Evolutionary conservation across 202 grass and related monocot genomes (phyloP).

Genomic region (Carex sylvatica): DNA sequence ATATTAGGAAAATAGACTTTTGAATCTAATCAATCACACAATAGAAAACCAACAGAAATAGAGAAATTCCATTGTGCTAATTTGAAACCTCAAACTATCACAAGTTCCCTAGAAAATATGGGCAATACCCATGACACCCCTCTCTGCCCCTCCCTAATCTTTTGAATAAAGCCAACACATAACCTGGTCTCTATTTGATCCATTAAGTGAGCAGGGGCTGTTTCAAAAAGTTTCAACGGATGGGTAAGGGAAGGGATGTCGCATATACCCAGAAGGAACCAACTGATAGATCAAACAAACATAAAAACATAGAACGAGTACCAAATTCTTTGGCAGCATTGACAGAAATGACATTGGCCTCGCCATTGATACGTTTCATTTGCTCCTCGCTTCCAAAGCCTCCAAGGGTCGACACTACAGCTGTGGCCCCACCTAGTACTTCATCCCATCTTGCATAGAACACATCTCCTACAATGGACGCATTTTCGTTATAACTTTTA

Average conservation of each 20-base stretch:
- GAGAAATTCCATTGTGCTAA: neutral
- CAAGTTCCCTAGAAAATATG: neutral
- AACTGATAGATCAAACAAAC: constrained; percentile 8
- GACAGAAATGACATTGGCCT: constrained; percentile 79
- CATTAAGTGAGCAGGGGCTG: neutral
- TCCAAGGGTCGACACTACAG: constrained; percentile 89
- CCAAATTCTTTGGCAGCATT: constrained; percentile 76
- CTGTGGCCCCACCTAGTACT: constrained; percentile 68
- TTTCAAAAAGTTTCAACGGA: too few species aligned
- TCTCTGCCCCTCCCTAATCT: neutral
- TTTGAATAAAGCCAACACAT: neutral
- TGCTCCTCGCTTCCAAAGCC: constrained; percentile 94
- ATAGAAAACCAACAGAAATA: neutral
- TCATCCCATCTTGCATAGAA: constrained; percentile 92
- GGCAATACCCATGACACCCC: neutral
- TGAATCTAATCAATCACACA: too few species aligned
- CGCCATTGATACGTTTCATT: constrained; percentile 95
- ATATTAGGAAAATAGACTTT: neutral
- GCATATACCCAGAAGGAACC: neutral
- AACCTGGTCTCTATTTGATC: neutral
- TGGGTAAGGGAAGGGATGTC: neutral
- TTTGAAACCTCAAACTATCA: neutral
- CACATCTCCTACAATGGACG: constrained; percentile 61
- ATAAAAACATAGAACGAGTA: constrained; percentile 26
- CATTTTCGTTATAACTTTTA: constrained; percentile 16